Evolutionary conservation across 192 early-diverging fungal species (phyloP), one percentile per base, ranked within the genome.

Genomic region (Entophlyctis luteolus): DNA sequence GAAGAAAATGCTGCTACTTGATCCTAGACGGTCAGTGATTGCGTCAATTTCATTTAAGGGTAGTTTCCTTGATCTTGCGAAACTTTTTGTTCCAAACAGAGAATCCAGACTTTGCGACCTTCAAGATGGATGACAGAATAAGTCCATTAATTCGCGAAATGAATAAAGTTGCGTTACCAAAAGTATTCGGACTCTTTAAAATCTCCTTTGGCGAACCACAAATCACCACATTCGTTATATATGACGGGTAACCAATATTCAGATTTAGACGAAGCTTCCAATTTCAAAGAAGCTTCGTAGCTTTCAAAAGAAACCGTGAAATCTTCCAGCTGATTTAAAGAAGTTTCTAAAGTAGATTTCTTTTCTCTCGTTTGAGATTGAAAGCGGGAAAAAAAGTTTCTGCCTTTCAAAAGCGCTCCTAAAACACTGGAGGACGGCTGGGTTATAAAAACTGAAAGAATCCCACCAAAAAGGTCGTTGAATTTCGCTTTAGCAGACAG

Each of bases 201-300:
- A n/a, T 66, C 25, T 52, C 45, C 38, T 25, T 66, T 66, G 12
- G 63, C 32, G 42, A 25, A 47, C 63, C 63, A 66, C 28, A 66
- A 55, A 20, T 66, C 63, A 55, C 63, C 63, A 54, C 25, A 66
- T 23, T 66, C 63, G 36, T 39, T 66, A 38, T 34, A 66, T 28
- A 55, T 33, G 4, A 38, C 45, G 0, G 34, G 18, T n/a, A 18
- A n/a, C 10, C 27, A 20, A 14, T 25, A 38, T 31, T 12, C 10
- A 14, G n/a, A n/a, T 14, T 20, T 42, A n/a, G 4, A 14, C 12
- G 12, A 23, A 5, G 18, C 36, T 12, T n/a, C 29, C 16, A 37
- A 2, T 37, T 66, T 50, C 6, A 52, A 14, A 34, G 48, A 28
- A 4, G 18, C 1, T 23, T 35, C 50, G 34, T 66, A 66, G 4